Evolutionary conservation across 257 asterid genomes (phyloP).

Genomic region (Ilex asprella): DNA sequence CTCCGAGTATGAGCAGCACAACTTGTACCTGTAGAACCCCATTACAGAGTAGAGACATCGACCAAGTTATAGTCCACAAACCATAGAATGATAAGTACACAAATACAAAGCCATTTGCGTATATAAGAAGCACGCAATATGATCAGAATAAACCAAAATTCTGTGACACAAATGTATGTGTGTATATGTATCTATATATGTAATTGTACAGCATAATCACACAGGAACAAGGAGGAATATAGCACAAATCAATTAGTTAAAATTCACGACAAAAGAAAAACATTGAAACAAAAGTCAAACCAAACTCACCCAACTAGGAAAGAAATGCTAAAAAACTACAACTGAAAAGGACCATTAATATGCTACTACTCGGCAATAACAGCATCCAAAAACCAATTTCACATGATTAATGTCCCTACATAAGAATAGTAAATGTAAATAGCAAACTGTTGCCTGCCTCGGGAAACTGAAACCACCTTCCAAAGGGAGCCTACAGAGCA

Average conservation of each 20-base stretch:
- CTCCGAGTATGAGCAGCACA: slow-evolving; percentile 19
- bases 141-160: no score
- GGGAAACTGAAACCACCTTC: slow-evolving; percentile 82
- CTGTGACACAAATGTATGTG: no score
- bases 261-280: no score
- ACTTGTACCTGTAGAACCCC: slow-evolving; percentile 31
- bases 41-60: slow-evolving; percentile 17
- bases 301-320: background rate
- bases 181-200: no score
- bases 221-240: background rate
- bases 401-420: slow-evolving; percentile 31
- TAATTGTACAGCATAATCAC: background rate
- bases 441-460: slow-evolving; percentile 79
- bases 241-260: no score
- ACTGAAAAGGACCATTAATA: slow-evolving; percentile 7
- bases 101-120: no score
- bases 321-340: background rate
- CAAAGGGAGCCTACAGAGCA: slow-evolving; percentile 78
- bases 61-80: slow-evolving; percentile 20
- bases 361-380: slow-evolving; percentile 19
- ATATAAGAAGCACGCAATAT: no score
- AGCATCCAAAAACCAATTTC: slow-evolving; percentile 26
- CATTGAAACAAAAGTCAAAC: background rate
- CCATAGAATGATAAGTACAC: no score
- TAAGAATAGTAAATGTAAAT: slow-evolving; percentile 33